Evolutionary conservation across 73 alveolate species (phyloP).

Genomic region (Effrenium voratum): DNA sequence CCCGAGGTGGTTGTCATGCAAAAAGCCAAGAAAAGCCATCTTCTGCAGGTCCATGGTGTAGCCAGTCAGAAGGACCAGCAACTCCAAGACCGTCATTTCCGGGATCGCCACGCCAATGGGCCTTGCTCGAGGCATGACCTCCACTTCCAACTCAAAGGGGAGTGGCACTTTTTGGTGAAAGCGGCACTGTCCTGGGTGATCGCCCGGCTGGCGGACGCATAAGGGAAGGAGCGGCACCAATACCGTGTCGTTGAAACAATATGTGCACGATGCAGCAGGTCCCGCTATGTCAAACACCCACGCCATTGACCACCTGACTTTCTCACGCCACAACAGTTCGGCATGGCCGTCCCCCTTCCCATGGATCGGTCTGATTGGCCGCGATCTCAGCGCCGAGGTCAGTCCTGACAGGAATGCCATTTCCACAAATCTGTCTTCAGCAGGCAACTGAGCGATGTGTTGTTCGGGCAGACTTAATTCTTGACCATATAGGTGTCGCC

Average conservation of each 20-base stretch:
- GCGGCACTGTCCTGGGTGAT: neutral
- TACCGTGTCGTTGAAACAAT: constrained; percentile 15
- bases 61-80: constrained; percentile 32
- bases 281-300: constrained; percentile 22
- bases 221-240: neutral
- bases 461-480: neutral
- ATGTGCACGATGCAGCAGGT: constrained; percentile 13
- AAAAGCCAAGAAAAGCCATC: neutral
- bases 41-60: constrained; percentile 25
- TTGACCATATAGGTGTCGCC: neutral
- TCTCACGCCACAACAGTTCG: constrained; percentile 31
- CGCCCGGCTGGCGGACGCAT: constrained; percentile 16
- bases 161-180: neutral
- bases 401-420: neutral
- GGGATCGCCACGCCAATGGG: neutral
- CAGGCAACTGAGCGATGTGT: constrained; percentile 6
- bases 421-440: constrained; percentile 25
- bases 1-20: constrained; percentile 10
- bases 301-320: neutral
- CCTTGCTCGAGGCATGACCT: constrained; percentile 22
- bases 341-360: neutral
- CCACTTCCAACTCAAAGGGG: constrained; percentile 21
- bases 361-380: constrained; percentile 29
- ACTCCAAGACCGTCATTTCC: neutral
- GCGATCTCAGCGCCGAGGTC: neutral